phyloP scores from a whole-genome alignment of 2,329 filamentous ascomycete species.

The Aureobasidium pullulans region DNA sequence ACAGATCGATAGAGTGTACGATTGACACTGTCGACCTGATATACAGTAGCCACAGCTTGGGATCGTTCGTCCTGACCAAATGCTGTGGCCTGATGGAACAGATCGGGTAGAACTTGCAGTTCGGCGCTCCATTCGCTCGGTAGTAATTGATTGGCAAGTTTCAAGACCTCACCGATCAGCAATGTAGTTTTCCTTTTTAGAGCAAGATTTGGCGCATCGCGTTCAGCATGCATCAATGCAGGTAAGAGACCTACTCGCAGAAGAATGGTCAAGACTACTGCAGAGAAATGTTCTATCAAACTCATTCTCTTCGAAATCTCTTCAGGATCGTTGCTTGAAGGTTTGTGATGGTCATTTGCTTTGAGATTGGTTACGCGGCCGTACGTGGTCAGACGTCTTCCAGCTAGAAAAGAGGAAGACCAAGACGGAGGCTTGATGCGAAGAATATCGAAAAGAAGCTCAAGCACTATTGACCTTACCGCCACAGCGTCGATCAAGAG shows the following conservation, averaged over 20 bases:
- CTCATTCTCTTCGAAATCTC: slow-evolving; percentile 60
- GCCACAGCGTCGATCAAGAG: slow-evolving; percentile 51
- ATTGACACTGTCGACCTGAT: slow-evolving; percentile 97
- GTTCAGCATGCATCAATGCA: slow-evolving; percentile 52
- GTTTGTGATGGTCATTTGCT: slow-evolving; percentile 49
- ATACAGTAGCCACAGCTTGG: slow-evolving; percentile 81
- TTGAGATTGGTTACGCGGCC: slow-evolving; percentile 86
- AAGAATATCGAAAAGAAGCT: slow-evolving; percentile 74
- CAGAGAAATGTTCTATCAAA: slow-evolving; percentile 89
- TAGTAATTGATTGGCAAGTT: slow-evolving; percentile 77
- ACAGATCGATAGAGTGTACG: slow-evolving; percentile 75
- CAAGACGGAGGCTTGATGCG: slow-evolving; percentile 90
- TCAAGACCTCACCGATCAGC: slow-evolving; percentile 82
- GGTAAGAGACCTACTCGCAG: slow-evolving; percentile 66
- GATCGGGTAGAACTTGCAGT: slow-evolving; percentile 78
- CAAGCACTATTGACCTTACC: slow-evolving; percentile 70
- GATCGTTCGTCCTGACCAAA: slow-evolving; percentile 68
- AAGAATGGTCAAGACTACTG: slow-evolving; percentile 76
- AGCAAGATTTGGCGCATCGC: slow-evolving; percentile 58
- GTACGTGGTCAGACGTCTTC: slow-evolving; percentile 87
- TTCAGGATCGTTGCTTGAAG: slow-evolving; percentile 52
- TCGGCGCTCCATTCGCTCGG: slow-evolving; percentile 75
- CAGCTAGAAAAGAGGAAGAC: slow-evolving; percentile 92
- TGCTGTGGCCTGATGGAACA: slow-evolving; percentile 69
- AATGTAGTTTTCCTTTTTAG: slow-evolving; percentile 85